A percentile compares a stretch with the other conserved stretches of the same genome.
These are phyloP conservation scores for Gracilaria gracilis DNA, from an alignment of 23 red algal genomes.

Conservation along the genomic window DNA sequence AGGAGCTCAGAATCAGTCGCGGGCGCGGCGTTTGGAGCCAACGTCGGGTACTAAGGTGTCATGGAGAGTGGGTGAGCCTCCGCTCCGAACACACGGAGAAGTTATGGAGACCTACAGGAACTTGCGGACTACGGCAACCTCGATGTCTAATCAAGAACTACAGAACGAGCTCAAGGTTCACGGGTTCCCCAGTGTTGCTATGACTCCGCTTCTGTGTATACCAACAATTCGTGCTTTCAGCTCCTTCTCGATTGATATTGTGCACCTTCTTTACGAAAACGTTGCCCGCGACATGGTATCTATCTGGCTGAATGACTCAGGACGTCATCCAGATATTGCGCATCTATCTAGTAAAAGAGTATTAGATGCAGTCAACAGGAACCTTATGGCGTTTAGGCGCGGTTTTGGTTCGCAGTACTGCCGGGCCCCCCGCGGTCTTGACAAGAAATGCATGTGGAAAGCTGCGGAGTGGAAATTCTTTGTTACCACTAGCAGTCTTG, in stretches of 20 bases:
- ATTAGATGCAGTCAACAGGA: not conserved
- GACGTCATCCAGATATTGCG: not conserved
- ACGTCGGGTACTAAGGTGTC: too few species aligned
- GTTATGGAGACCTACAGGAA: too few species aligned
- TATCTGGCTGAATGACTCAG: not conserved
- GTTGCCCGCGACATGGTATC: not conserved
- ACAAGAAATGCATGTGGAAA: not conserved
- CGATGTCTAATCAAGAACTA: not conserved
- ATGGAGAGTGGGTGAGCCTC: too few species aligned
- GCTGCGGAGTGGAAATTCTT: constrained; percentile 13
- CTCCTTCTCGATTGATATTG: constrained; percentile 1
- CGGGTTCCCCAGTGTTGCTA: not conserved
- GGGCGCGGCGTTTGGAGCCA: too few species aligned
- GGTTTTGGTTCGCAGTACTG: constrained; percentile 14
- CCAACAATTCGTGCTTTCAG: not conserved
- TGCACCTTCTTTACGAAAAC: not conserved
- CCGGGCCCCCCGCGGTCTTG: not conserved
- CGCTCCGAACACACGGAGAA: too few species aligned
- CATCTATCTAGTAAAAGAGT: not conserved
- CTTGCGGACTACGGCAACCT: too few species aligned
- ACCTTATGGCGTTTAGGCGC: not conserved
- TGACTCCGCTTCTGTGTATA: not conserved
- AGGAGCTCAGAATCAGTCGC: too few species aligned
- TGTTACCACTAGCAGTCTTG: not conserved
- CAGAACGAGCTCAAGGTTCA: not conserved